Conservation (phyloP, 805 yeast genomes). For the Barnettozyma californica region DNA sequence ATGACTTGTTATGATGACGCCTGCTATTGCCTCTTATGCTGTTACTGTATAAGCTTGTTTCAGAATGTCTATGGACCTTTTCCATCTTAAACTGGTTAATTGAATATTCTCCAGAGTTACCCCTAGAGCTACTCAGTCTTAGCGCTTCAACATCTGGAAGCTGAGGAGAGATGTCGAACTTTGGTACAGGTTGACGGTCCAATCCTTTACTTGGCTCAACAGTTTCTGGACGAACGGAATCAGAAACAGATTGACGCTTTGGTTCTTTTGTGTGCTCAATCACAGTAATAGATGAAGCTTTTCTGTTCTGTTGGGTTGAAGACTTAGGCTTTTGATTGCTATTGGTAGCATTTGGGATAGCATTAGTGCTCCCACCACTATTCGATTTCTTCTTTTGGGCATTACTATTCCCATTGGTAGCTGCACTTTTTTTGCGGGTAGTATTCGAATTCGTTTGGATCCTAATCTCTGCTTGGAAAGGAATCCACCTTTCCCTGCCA, state of each 20-base stretch:
- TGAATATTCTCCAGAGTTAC: background rate
- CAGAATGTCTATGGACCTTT: conserved; percentile 19
- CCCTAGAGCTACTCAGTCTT: background rate
- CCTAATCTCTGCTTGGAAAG: conserved; percentile 51
- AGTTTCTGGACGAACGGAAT: background rate
- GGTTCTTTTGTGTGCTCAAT: conserved; percentile 1
- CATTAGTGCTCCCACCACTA: background rate
- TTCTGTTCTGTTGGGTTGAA: conserved; percentile 1
- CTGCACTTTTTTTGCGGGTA: conserved; percentile 3
- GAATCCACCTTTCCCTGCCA: conserved; percentile 62
- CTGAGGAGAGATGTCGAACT: background rate
- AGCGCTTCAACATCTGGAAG: background rate
- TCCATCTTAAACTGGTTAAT: background rate
- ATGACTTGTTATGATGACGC: conserved; percentile 5
- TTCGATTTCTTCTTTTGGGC: conserved; percentile 2
- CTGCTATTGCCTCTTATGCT: conserved; percentile 4
- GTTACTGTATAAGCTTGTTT: conserved; percentile 11
- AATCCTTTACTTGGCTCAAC: background rate
- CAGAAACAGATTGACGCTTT: background rate
- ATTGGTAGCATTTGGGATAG: background rate
- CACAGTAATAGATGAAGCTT: background rate
- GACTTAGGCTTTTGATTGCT: conserved; percentile 6
- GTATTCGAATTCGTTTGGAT: conserved; percentile 20
- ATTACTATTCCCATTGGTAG: conserved; percentile 5
- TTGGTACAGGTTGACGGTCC: background rate